Evolutionary conservation across 768 basidiomycete species (phyloP).

Genomic region (Boletus rufocinnamomeus): DNA sequence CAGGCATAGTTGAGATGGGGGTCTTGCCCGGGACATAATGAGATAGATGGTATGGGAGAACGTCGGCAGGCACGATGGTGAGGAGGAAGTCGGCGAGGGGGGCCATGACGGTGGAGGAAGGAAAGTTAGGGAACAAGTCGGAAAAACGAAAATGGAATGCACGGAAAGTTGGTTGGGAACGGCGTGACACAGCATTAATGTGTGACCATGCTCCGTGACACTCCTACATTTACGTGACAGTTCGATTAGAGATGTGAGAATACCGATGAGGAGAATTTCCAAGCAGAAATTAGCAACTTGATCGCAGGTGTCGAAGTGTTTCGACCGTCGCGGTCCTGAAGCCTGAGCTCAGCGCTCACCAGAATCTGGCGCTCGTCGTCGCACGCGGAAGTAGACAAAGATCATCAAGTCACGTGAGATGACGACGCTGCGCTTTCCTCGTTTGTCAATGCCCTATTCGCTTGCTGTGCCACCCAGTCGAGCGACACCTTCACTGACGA

Average conservation of each 20-base stretch:
- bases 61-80: constrained; percentile 53
- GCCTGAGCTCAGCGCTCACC: neutral
- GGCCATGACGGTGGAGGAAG: constrained; percentile 54
- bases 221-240: neutral
- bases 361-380: neutral
- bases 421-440: constrained; percentile 24
- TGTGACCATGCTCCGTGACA: neutral
- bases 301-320: neutral
- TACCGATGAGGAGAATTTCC: no score
- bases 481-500: neutral
- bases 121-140: constrained; percentile 22
- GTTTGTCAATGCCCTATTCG: constrained; percentile 36
- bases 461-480: neutral
- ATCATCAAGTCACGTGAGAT: constrained; percentile 29
- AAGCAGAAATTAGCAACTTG: neutral
- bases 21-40: constrained; percentile 58
- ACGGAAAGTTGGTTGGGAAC: constrained; percentile 20
- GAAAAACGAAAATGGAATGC: constrained; percentile 18
- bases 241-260: neutral
- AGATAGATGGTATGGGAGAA: constrained; percentile 36
- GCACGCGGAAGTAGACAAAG: neutral
- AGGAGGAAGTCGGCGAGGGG: constrained; percentile 74
- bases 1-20: constrained; percentile 60
- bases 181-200: constrained; percentile 28
- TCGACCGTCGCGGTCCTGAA: neutral